Percentiles rank a stretch among this genome's conserved stretches.
phyloP scores from a whole-genome alignment of 768 basidiomycete genomes.

The Lactarius hengduanensis region DNA sequence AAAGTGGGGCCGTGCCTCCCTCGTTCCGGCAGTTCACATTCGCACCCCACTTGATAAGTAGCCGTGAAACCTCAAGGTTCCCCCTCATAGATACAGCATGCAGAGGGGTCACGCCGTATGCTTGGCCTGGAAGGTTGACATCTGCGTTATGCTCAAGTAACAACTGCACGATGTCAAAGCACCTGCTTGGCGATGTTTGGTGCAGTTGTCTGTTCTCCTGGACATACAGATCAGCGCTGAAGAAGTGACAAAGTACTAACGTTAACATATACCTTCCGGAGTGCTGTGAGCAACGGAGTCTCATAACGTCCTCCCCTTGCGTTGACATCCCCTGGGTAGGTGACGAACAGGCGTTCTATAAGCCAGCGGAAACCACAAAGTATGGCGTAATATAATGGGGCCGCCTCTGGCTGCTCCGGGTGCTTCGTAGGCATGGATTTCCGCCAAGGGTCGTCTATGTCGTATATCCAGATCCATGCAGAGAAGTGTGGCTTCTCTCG shows the following conservation, averaged over 20 bases:
- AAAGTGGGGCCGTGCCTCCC: too few species aligned
- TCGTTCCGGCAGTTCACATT: neutral
- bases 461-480: neutral
- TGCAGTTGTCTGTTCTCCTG: too few species aligned
- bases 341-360: neutral
- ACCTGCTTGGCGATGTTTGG: neutral
- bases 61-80: too few species aligned
- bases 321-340: neutral
- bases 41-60: neutral
- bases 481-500: neutral
- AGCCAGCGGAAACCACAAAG: constrained; percentile 1
- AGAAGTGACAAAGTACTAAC: neutral
- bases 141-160: neutral
- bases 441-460: neutral
- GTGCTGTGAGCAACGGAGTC: neutral
- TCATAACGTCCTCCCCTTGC: neutral
- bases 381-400: neutral
- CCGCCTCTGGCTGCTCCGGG: neutral
- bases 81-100: too few species aligned
- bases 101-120: too few species aligned
- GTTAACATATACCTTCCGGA: neutral
- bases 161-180: neutral
- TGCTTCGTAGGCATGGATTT: neutral
- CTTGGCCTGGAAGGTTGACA: neutral
- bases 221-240: too few species aligned